These are phyloP conservation scores for Xylaria nigripes DNA, from an alignment of 495 filamentous ascomycete species.

Conservation along the genomic window DNA sequence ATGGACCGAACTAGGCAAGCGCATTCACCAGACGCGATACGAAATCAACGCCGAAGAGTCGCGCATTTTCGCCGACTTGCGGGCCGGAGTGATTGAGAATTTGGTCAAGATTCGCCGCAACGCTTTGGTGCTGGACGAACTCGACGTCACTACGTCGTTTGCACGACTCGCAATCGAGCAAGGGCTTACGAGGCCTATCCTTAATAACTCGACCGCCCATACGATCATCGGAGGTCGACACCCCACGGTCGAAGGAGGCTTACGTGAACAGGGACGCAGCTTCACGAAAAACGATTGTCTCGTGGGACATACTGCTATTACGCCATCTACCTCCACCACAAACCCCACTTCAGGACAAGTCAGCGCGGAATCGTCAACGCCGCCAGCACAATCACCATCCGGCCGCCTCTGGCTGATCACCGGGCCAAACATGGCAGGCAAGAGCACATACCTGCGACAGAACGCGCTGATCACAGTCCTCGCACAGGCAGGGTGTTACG, in stretches of 20 bases:
- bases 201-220: constrained; percentile 46
- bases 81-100: constrained; percentile 65
- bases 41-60: constrained; percentile 77
- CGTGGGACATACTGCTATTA: constrained; percentile 39
- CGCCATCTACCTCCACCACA: neutral
- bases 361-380: neutral
- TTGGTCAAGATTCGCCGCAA: constrained; percentile 80
- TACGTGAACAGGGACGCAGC: constrained; percentile 67
- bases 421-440: constrained; percentile 98
- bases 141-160: constrained; percentile 82
- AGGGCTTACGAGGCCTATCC: constrained; percentile 59
- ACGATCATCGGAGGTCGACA: constrained; percentile 74
- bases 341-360: neutral
- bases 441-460: constrained; percentile 89
- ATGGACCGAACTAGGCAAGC: constrained; percentile 73
- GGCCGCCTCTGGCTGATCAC: constrained; percentile 84
- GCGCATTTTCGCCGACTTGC: constrained; percentile 59
- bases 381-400: constrained; percentile 21
- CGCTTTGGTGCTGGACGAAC: constrained; percentile 79
- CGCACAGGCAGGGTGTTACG: constrained; percentile 84
- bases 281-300: constrained; percentile 87
- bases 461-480: constrained; percentile 91
- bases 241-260: constrained; percentile 75
- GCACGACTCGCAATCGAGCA: constrained; percentile 69
- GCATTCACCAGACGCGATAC: constrained; percentile 61